These are phyloP conservation scores for Lizanozyma gosingica DNA, from an alignment of 1,139 yeast species.

Conservation along the genomic window DNA sequence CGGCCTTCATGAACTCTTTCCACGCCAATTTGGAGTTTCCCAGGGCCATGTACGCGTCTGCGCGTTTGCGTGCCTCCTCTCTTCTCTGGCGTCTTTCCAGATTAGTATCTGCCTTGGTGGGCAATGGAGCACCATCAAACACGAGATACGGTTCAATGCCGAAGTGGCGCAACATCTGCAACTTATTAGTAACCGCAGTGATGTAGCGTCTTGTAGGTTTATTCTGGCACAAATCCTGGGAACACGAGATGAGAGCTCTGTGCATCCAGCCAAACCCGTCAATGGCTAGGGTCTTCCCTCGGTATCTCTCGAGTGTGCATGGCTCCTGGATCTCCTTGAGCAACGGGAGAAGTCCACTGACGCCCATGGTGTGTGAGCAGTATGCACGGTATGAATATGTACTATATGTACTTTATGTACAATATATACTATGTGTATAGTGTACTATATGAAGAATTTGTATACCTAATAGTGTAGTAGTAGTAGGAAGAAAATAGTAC, in stretches of 20 bases:
- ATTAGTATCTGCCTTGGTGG: constrained; percentile 74
- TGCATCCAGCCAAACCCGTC: constrained; percentile 98
- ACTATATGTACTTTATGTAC: too few species aligned
- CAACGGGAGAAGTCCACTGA: constrained; percentile 66
- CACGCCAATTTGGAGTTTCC: constrained; percentile 57
- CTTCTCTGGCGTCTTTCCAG: constrained; percentile 49
- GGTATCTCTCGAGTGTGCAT: constrained; percentile 47
- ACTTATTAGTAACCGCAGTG: constrained; percentile 49
- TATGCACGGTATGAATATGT: too few species aligned
- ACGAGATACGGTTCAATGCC: constrained; percentile 82
- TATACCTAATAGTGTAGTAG: too few species aligned
- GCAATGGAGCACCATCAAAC: constrained; percentile 86
- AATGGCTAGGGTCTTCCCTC: constrained; percentile 76
- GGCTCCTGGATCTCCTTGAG: constrained; percentile 64
- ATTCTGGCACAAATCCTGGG: constrained; percentile 71
- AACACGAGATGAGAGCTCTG: constrained; percentile 74
- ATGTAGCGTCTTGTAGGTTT: constrained; percentile 62
- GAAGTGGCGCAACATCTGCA: constrained; percentile 56
- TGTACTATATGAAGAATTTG: too few species aligned
- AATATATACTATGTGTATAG: too few species aligned
- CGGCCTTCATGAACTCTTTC: constrained; percentile 66
- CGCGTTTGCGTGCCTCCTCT: constrained; percentile 47
- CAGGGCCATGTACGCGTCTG: constrained; percentile 35
- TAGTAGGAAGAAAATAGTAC: too few species aligned
- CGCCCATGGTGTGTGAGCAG: constrained; percentile 79